Conservation (phyloP, 148 eudicot genomes). For the Dysphania ambrosioides region DNA sequence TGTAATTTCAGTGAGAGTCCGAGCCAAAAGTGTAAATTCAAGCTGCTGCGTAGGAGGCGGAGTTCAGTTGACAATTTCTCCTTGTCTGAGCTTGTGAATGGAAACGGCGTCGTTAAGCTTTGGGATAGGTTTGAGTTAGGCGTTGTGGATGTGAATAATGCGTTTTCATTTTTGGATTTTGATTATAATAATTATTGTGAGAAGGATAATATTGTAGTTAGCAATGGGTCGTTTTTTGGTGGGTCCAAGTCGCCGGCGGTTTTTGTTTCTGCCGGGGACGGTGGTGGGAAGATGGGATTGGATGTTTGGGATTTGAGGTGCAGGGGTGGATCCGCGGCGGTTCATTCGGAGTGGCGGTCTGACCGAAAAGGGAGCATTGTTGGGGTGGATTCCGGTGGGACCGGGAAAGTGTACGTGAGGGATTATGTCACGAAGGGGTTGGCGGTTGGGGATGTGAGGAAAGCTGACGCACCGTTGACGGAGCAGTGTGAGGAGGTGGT, state of each 20-base stretch:
- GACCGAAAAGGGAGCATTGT: conserved; percentile 22
- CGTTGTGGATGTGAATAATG: conserved; percentile 26
- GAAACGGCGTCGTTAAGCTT: conserved; percentile 63
- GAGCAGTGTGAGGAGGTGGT: conserved; percentile 33
- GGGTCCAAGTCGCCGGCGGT: conserved; percentile 33
- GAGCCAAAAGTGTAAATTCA: conserved; percentile 28
- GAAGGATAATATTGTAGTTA: background rate
- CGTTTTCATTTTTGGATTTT: conserved; percentile 43
- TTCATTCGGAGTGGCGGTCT: conserved; percentile 23
- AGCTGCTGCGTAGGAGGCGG: conserved; percentile 29
- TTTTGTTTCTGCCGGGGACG: conserved; percentile 6
- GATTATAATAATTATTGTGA: background rate
- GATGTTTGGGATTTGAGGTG: conserved; percentile 31
- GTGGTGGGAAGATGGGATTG: conserved; percentile 29
- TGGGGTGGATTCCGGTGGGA: conserved; percentile 37
- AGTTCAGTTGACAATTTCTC: conserved; percentile 31
- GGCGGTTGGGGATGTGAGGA: conserved; percentile 60
- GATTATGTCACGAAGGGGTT: conserved; percentile 35
- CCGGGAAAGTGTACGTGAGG: conserved; percentile 46
- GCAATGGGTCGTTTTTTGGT: conserved; percentile 33
- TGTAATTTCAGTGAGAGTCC: conserved; percentile 12
- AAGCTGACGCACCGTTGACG: conserved; percentile 35
- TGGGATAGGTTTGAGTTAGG: conserved; percentile 59
- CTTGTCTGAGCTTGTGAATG: conserved; percentile 47
- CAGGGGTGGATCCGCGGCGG: conserved; percentile 27